Evolutionary conservation across 2,329 filamentous ascomycete species (phyloP).

Genomic region (Aspergillus viridinutans): DNA sequence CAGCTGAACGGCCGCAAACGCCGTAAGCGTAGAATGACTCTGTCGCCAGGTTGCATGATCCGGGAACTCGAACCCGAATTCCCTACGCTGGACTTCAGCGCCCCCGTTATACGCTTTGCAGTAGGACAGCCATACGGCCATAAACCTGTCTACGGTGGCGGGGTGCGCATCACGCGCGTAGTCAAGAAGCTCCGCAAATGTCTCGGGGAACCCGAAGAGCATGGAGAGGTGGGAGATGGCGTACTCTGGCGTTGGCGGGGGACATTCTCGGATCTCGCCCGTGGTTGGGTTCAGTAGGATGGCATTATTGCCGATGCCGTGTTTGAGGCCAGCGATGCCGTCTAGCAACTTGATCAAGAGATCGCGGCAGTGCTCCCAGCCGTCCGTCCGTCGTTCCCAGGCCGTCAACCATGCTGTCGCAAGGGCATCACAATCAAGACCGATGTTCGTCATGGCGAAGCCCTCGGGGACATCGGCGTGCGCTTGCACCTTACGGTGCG

Average conservation of each 20-base stretch:
- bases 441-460: conserved; percentile 43
- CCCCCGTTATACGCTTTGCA: background rate
- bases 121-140: background rate
- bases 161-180: background rate
- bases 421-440: conserved; percentile 57
- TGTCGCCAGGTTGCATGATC: background rate
- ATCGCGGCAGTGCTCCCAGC: conserved; percentile 49
- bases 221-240: background rate
- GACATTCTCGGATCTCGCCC: background rate
- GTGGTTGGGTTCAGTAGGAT: background rate
- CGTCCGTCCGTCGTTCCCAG: conserved; percentile 54
- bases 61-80: background rate
- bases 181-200: background rate
- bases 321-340: conserved; percentile 53
- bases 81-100: background rate
- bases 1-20: background rate
- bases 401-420: conserved; percentile 57
- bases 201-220: background rate
- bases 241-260: background rate
- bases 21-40: background rate
- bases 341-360: conserved; percentile 49
- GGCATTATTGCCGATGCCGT: conserved; percentile 46
- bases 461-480: conserved; percentile 45
- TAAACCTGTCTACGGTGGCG: background rate
- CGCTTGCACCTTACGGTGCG: conserved; percentile 55